Evolutionary conservation across 768 basidiomycete genomes (phyloP), one percentile per base, ranked within the genome.

Genomic region (Suillus tomentosus): DNA sequence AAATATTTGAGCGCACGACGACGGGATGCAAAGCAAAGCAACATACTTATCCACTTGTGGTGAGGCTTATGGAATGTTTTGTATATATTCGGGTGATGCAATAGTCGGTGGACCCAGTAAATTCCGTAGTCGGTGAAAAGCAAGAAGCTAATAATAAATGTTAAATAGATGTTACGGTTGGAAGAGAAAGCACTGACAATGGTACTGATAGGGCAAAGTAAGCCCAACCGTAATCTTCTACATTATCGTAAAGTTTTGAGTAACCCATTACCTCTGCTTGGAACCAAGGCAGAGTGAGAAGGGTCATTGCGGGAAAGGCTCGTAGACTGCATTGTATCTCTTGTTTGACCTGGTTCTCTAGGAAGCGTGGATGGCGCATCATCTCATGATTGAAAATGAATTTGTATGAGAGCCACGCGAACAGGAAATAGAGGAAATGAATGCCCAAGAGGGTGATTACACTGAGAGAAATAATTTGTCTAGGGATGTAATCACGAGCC

Each of bases 11-110:
- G 65, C 45, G 65, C 65, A n/a, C 63, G n/a, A 11, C 61, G 42
- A 61, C 37, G 61, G 55, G 58, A 47, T 48, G 34, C 56, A 51
- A 36, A 37, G 43, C 58, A 31, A 27, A 4, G 56, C 19, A 39
- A 87, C 95, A 62, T 76, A 96, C 95, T 87, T 67, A 99, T 81
- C 97, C 97, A 99, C 78, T 93, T 96, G 84, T 99, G 97, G 75
- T 99, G 97, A 1, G 96, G 95, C 77, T 99, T 99, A 78, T 99
- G 97, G 54, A 99, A 70, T 63, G 82, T 79, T 75, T 96, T 99
- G 83, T 99, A 99, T 64, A 97, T 69, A 45, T 82, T 62, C 2
- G 96, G 96, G 64, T 90, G 80, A 73, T 99, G 97, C 62, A 96
- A 81, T 78, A 84, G 82, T 31, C 97, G 88, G 73, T 99, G 97